Base-by-base conservation (phyloP, 1,139 yeast species). In the Nakaseomyces sp. region DNA sequence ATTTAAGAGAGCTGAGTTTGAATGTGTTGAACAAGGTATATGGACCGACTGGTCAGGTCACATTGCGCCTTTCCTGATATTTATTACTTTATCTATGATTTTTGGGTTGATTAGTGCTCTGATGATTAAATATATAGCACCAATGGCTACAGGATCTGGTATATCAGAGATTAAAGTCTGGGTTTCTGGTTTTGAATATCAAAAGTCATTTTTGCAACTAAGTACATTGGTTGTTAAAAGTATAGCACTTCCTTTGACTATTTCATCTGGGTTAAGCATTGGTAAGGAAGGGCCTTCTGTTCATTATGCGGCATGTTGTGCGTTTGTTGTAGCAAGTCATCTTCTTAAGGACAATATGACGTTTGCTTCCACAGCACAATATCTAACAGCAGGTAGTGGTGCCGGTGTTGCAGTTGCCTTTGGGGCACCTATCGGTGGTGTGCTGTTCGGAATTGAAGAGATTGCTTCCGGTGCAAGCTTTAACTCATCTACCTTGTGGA, bases 231-330 rank as follows among this genome's bases (percentile, higher is more conserved):
- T 77, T 1, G 78, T 88, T 45, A 93, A 93, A 55, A 75, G 88
- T 44, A 61, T 87, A 5, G 86, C 94, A 0, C 68, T 93, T 40
- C 98, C 98, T 0, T 68, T 89, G 47, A 85, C 95, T 0, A 89
- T 86, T 12, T 79, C 94, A 18, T 77, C 93, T 1, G 96, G 96
- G 0, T 60, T 89, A 2, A 86, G 95, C 84, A 72, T 87, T 5
- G 96, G 97, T 9, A 84, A 83, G 58, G 97, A 89, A 57, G 97
- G 96, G 1, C 97, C 97, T 0, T 69, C 91, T 46, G 95, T 87
- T 25, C 96, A 88, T 63, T 78, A 88, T 7, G 78, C 94, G 0
- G 79, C 89, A 49, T 82, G 93, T 52, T 72, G 81, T 48, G 76
- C 77, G 9, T 68, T 66, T 43, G 55, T 69, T 3, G 60, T 75